These are phyloP conservation scores for Apostasia shenzhenica DNA, from an alignment of 106 monocot genomes.

Conservation along the genomic window DNA sequence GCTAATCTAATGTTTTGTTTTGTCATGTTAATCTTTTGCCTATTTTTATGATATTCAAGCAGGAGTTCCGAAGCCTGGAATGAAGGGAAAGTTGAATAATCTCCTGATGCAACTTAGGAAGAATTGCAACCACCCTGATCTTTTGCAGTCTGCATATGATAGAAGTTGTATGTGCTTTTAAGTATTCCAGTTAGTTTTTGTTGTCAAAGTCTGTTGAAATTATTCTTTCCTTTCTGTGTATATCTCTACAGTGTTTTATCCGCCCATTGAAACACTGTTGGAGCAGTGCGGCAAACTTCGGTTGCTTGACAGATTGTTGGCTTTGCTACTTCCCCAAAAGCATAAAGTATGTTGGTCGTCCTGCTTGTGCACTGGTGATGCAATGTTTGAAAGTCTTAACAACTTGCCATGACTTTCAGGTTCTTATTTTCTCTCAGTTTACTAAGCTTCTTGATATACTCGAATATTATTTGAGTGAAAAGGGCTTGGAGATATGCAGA, in stretches of 20 bases:
- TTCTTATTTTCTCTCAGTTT: constrained; percentile 89
- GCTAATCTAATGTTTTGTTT: too few relatives aligned
- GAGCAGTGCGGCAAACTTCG: constrained; percentile 93
- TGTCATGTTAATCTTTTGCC: not conserved
- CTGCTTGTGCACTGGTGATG: not conserved
- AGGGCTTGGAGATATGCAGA: constrained; percentile 59
- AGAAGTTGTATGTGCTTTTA: constrained; percentile 36
- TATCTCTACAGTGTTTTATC: constrained; percentile 47
- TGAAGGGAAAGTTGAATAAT: constrained; percentile 74
- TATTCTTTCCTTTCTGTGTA: not conserved
- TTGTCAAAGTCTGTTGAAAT: not conserved
- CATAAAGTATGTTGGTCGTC: constrained; percentile 55
- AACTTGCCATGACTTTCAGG: constrained; percentile 31
- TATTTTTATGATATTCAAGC: constrained; percentile 9
- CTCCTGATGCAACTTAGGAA: constrained; percentile 79
- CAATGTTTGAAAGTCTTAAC: not conserved
- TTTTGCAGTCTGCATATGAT: constrained; percentile 62
- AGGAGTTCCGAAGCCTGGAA: constrained; percentile 48
- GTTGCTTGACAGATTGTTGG: constrained; percentile 62
- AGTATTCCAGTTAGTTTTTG: not conserved
- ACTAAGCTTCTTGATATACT: constrained; percentile 83
- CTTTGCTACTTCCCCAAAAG: constrained; percentile 54
- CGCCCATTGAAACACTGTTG: constrained; percentile 54
- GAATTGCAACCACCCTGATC: constrained; percentile 93
- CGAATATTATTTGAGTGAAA: constrained; percentile 72